Evolutionary conservation across 768 basidiomycete species (phyloP).

Genomic region (Mycena epipterygia): DNA sequence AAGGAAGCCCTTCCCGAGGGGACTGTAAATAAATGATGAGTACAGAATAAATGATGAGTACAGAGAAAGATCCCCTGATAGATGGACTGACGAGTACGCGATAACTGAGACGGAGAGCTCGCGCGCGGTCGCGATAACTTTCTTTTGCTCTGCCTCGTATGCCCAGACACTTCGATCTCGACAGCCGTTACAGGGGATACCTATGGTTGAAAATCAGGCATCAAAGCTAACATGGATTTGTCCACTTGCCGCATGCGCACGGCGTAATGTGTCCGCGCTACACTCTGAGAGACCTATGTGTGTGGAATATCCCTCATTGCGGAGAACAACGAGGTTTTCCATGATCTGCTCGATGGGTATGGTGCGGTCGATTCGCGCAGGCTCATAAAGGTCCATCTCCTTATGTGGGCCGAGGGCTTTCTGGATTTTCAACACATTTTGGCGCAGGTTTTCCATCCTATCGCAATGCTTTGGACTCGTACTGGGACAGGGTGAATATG

Average conservation of each 20-base stretch:
- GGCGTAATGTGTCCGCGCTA: slow-evolving; percentile 61
- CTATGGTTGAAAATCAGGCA: background rate
- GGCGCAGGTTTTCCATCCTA: slow-evolving; percentile 24
- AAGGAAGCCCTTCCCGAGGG: slow-evolving; percentile 68
- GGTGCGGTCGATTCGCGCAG: slow-evolving; percentile 60
- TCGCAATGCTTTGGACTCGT: too few relatives aligned
- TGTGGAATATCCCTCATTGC: slow-evolving; percentile 68
- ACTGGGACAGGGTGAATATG: background rate
- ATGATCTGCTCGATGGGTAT: slow-evolving; percentile 62
- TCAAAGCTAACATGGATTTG: background rate
- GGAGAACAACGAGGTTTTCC: slow-evolving; percentile 56
- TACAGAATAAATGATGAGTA: slow-evolving; percentile 12
- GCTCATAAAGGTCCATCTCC: slow-evolving; percentile 72
- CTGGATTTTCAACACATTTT: slow-evolving; percentile 60
- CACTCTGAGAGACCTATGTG: slow-evolving; percentile 74
- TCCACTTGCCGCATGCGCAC: slow-evolving; percentile 47
- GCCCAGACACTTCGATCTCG: slow-evolving; percentile 78
- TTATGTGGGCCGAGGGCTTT: slow-evolving; percentile 63
- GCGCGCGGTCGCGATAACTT: slow-evolving; percentile 66
- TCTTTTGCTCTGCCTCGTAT: slow-evolving; percentile 65
- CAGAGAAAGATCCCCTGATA: background rate
- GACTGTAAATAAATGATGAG: slow-evolving; percentile 47
- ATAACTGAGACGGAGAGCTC: slow-evolving; percentile 69
- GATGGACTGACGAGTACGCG: slow-evolving; percentile 64
- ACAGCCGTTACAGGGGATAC: slow-evolving; percentile 65